These are phyloP conservation scores for Pyrus communis DNA, from an alignment of 306 rosid genomes.

Conservation along the genomic window DNA sequence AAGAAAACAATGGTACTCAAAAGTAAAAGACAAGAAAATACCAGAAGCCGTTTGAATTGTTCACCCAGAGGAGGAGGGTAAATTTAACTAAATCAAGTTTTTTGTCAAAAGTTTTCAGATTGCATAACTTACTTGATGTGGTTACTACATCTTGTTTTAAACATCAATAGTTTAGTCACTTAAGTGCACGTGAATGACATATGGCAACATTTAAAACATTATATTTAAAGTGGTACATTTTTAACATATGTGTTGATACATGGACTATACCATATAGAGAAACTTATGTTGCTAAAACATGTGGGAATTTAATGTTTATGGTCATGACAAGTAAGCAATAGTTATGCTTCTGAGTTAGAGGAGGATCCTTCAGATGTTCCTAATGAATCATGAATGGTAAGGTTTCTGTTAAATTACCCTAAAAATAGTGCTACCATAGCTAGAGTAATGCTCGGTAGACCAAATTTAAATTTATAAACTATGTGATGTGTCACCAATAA, in stretches of 20 bases:
- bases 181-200: rapidly evolving
- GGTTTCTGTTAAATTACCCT: not conserved
- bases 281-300: not conserved
- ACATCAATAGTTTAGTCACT: too few species aligned
- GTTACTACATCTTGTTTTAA: too few species aligned
- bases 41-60: not conserved
- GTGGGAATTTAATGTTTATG: not conserved
- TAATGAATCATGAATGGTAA: not conserved
- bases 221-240: not conserved
- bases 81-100: not conserved
- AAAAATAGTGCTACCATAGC: not conserved
- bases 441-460: not conserved
- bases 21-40: too few species aligned
- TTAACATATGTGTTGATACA: not conserved
- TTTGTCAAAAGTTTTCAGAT: not conserved
- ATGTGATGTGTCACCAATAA: too few species aligned
- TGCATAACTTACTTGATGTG: not conserved
- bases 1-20: not conserved
- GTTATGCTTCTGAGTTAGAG: not conserved
- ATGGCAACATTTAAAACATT: not conserved
- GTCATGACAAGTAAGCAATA: not conserved
- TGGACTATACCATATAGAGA: not conserved
- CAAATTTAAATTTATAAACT: too few species aligned
- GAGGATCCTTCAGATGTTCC: not conserved
- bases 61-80: not conserved